Percentiles rank a stretch among this genome's conserved stretches.
Conservation (phyloP, 495 filamentous ascomycete genomes). For the Aspergillus nidulans region DNA sequence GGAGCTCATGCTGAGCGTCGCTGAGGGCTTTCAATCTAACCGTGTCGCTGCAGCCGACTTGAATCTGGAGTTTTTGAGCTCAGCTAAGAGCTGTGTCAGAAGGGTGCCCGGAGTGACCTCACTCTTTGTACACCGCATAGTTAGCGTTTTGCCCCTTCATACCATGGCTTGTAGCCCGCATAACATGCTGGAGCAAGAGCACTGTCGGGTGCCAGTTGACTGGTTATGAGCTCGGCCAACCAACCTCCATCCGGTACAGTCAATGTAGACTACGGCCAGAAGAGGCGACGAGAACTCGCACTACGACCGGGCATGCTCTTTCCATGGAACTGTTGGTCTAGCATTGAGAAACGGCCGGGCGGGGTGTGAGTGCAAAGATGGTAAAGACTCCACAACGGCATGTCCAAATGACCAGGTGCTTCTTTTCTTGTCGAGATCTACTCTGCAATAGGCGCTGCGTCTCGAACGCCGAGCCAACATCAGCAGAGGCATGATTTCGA, state of each 20-base stretch:
- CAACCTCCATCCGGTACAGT: conserved; percentile 83
- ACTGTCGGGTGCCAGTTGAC: conserved; percentile 52
- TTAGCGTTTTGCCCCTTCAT: conserved; percentile 69
- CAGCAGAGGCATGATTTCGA: conserved; percentile 16
- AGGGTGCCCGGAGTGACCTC: conserved; percentile 9
- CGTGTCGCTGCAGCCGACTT: conserved; percentile 76
- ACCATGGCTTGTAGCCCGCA: conserved; percentile 59
- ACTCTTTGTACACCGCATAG: conserved; percentile 70
- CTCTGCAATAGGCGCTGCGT: conserved; percentile 11
- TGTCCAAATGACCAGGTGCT: conserved; percentile 8
- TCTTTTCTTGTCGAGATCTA: conserved; percentile 24
- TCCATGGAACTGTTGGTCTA: conserved; percentile 67
- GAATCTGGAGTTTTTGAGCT: conserved; percentile 75
- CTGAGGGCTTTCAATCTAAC: conserved; percentile 67
- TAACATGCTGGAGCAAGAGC: conserved; percentile 62
- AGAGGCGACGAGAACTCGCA: conserved; percentile 72
- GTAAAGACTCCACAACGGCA: conserved; percentile 70
- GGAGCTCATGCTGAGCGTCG: conserved; percentile 80
- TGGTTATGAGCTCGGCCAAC: conserved; percentile 56
- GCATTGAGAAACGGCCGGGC: conserved; percentile 76
- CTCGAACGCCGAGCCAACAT: conserved; percentile 17
- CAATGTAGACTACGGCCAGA: conserved; percentile 78
- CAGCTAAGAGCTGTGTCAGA: conserved; percentile 56
- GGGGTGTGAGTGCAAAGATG: conserved; percentile 75
- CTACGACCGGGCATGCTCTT: conserved; percentile 69